Percentiles rank a stretch among this genome's conserved stretches.
phyloP scores from a whole-genome alignment of 768 basidiomycete species.

The Hortiboletus campestris region DNA sequence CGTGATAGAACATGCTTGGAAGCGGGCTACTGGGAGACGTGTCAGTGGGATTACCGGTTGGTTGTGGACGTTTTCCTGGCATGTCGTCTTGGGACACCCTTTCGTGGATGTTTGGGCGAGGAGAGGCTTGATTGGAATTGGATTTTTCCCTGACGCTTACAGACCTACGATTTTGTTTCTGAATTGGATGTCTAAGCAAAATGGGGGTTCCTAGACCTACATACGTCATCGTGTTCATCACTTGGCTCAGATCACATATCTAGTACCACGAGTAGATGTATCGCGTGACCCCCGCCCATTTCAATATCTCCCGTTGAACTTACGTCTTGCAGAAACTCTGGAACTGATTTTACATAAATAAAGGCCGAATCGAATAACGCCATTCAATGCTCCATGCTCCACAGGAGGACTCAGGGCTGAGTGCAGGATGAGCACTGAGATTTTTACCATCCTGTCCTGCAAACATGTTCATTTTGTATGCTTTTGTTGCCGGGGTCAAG shows the following conservation, averaged over 20 bases:
- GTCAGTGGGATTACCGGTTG: slow-evolving; percentile 49
- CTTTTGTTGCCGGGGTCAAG: too few species aligned
- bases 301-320: not conserved
- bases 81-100: slow-evolving; percentile 44
- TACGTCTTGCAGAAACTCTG: not conserved
- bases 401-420: too few species aligned
- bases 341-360: too few species aligned
- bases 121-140: slow-evolving; percentile 19
- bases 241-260: not conserved
- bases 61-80: slow-evolving; percentile 52
- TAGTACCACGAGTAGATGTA: not conserved
- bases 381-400: too few species aligned
- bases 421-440: too few species aligned
- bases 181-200: slow-evolving; percentile 3
- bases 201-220: not conserved
- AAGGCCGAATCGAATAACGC: too few species aligned
- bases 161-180: slow-evolving; percentile 16
- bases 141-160: slow-evolving; percentile 14
- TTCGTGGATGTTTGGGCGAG: slow-evolving; percentile 44
- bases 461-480: not conserved
- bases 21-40: slow-evolving; percentile 39
- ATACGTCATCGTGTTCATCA: not conserved
- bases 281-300: too few species aligned
- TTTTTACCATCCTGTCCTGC: not conserved
- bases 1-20: slow-evolving; percentile 49